Base-by-base conservation (phyloP, 257 asterid genomes). In the Anisodus acutangulus region DNA sequence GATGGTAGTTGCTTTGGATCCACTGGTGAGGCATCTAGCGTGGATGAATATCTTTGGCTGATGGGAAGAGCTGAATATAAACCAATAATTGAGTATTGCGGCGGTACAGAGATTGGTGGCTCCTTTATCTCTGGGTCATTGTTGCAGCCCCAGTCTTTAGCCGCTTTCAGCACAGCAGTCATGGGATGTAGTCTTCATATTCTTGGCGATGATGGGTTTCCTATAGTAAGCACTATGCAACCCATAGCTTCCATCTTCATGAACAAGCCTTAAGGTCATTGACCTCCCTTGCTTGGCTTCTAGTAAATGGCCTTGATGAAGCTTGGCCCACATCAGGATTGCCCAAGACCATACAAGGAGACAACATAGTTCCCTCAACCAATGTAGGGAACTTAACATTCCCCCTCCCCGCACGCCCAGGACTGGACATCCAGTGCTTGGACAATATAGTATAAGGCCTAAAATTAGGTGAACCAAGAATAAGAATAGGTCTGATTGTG, bases 71-170 rank as follows among this genome's bases (percentile, higher is more conserved):
- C 99, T 84, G 78, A 71, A 71, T 96, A 93, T 89, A 94, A 96
- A 90, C 98, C 99, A 79, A 91, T 96, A 78, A 92, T 96, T 59
- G 99, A 96, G 90, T 96, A 93, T 87, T 96, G 99, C 79, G 99
- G 99, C 78, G 99, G 99, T 82, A 96, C 99, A 67, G 99, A 96
- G 90, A 94, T 96, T 84, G 99, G 98, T 57, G 98, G 98, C 39
- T 97, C 92, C 85, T 96, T 94, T 69, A 87, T 93, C 79, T 87
- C 97, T 64, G 99, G 98, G 83, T 93, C 98, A 37, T 60, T 93
- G 86, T 88, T 96, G 91, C 98, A 96, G 89, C 84, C 88, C 47
- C 99, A 94, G 83, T 93, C 94, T 84, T 89, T 96, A 78, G 91
- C 98, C 17, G 95, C 99, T 79, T 94, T 96, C 85, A 96, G 99